These are phyloP conservation scores for Cryphonectria japonica DNA, from an alignment of 2,329 filamentous ascomycete species.

Conservation along the genomic window DNA sequence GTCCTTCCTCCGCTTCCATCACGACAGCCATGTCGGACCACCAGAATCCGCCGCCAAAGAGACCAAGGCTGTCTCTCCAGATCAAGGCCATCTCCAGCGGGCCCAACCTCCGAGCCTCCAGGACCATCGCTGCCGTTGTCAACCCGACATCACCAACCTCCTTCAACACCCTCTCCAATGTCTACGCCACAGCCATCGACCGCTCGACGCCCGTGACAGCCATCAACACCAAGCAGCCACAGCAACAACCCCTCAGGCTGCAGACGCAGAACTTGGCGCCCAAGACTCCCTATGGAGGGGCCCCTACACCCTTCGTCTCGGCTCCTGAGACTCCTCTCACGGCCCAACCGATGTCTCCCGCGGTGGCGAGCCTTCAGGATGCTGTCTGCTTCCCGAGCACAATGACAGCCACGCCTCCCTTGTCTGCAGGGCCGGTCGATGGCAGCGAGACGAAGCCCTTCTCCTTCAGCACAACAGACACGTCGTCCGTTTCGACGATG, in stretches of 20 bases:
- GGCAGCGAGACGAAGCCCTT: conserved; percentile 40
- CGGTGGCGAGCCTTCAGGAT: conserved; percentile 42
- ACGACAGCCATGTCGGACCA: conserved; percentile 32
- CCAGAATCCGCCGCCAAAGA: conserved; percentile 45
- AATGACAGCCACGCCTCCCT: conserved; percentile 63
- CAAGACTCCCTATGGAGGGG: conserved; percentile 34
- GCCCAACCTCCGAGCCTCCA: conserved; percentile 44
- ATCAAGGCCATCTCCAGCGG: conserved; percentile 47
- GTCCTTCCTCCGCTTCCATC: neutral
- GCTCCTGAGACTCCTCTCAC: conserved; percentile 59
- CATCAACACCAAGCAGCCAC: conserved; percentile 45
- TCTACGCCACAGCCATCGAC: conserved; percentile 66
- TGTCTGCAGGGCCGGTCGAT: conserved; percentile 58
- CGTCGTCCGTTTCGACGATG: conserved; percentile 5
- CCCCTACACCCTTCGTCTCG: conserved; percentile 50
- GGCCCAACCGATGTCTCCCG: conserved; percentile 54
- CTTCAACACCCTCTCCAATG: conserved; percentile 69
- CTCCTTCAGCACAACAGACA: conserved; percentile 43
- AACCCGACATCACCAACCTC: conserved; percentile 64
- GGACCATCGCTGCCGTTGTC: conserved; percentile 49
- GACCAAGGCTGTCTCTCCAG: conserved; percentile 58
- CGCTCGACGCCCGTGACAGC: conserved; percentile 57
- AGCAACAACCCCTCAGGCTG: conserved; percentile 39
- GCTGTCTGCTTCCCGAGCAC: conserved; percentile 56
- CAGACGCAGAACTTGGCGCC: conserved; percentile 42